Evolutionary conservation across 192 early-diverging fungal genomes (phyloP).

Genomic region (Thamnidium elegans): DNA sequence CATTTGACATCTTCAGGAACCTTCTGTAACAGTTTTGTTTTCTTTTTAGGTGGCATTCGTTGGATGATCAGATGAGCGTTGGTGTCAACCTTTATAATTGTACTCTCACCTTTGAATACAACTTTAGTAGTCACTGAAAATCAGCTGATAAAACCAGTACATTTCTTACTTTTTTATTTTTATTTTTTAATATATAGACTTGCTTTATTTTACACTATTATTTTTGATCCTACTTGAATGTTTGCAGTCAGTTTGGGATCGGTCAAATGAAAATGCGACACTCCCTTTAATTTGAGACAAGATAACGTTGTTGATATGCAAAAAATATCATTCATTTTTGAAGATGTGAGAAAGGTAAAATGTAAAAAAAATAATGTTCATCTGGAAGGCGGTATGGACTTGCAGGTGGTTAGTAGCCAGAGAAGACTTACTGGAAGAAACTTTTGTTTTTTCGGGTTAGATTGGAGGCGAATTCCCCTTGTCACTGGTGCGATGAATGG

Average conservation of each 20-base stretch:
- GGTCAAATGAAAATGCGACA: too few relatives aligned
- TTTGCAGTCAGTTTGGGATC: too few relatives aligned
- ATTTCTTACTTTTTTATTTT: background rate
- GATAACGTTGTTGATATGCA: background rate
- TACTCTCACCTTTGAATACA: constrained; percentile 7
- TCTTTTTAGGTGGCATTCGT: constrained; percentile 14
- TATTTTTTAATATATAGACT: background rate
- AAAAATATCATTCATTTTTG: background rate
- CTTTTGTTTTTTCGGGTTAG: constrained; percentile 5
- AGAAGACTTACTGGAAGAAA: constrained; percentile 8
- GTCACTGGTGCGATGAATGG: constrained; percentile 15
- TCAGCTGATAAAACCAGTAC: constrained; percentile 1
- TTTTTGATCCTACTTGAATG: too few relatives aligned
- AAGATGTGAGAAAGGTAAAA: constrained; percentile 7
- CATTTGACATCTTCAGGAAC: constrained; percentile 15
- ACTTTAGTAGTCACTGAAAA: constrained; percentile 1
- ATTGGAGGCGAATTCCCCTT: constrained; percentile 13
- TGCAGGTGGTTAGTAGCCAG: constrained; percentile 15
- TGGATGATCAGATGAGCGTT: constrained; percentile 10
- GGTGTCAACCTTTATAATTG: background rate
- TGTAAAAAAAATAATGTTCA: constrained; percentile 9
- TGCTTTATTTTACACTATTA: background rate
- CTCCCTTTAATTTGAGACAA: background rate
- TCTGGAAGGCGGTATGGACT: constrained; percentile 7
- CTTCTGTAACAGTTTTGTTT: constrained; percentile 6